These are phyloP conservation scores for Kalaharituber pfeilii DNA, from an alignment of 2,329 filamentous ascomycete species.

Conservation along the genomic window DNA sequence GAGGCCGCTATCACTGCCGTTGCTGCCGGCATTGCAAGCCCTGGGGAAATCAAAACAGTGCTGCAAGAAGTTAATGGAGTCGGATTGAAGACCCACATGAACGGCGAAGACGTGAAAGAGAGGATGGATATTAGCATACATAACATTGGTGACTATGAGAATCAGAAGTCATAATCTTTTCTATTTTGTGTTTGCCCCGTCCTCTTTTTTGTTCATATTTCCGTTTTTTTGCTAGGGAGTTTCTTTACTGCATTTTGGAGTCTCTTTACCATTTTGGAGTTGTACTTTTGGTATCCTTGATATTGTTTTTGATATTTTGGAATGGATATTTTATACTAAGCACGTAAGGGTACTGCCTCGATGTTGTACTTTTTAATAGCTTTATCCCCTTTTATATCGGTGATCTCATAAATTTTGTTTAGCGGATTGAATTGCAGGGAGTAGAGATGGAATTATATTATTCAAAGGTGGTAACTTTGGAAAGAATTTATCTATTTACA, in stretches of 20 bases:
- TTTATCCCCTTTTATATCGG: too few relatives aligned
- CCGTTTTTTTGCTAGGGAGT: not conserved
- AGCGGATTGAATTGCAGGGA: too few relatives aligned
- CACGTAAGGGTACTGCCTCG: too few relatives aligned
- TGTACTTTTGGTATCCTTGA: too few relatives aligned
- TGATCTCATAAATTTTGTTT: too few relatives aligned
- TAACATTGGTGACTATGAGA: slow-evolving; percentile 35
- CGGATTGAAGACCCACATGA: too few relatives aligned
- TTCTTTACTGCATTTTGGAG: not conserved
- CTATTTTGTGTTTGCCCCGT: not conserved
- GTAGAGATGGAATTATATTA: too few relatives aligned
- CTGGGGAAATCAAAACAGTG: slow-evolving; percentile 39
- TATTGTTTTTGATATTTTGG: too few relatives aligned
- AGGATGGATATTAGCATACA: slow-evolving; percentile 45
- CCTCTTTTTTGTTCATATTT: not conserved
- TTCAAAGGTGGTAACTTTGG: too few relatives aligned
- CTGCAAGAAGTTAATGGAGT: slow-evolving; percentile 39
- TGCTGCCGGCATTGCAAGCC: slow-evolving; percentile 42
- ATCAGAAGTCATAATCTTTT: not conserved
- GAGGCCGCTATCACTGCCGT: slow-evolving; percentile 37
- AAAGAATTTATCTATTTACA: too few relatives aligned
- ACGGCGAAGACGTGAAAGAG: slow-evolving; percentile 31
- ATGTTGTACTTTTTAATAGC: too few relatives aligned
- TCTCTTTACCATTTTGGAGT: not conserved
- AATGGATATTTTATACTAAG: too few relatives aligned